Evolutionary conservation across 176 grass and related monocot species (phyloP), one percentile per base, ranked within the genome.

Genomic region (Phyllostachys edulis): DNA sequence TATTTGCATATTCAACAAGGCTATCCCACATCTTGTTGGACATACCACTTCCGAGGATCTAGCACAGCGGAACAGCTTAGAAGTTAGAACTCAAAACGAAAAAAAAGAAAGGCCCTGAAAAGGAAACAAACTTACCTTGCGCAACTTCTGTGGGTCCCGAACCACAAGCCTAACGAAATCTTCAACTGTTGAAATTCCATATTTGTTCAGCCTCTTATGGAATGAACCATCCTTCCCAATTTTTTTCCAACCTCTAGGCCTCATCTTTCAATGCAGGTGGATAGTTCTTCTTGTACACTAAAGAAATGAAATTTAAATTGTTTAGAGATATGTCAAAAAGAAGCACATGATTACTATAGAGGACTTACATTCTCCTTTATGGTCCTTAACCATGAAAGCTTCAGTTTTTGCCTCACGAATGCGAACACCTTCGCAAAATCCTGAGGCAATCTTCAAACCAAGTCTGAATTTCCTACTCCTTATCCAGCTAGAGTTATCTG

Each of bases 401-500:
- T 88, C 86, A 42, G 92, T 98, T 90, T 91, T 92, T 73, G 89
- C 96, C 84, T 98, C 93, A 54, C 90, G 92, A 34, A 98, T 82
- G 55, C 77, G 89, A 60, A 71, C 82, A 88, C 87, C 80, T 4
- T 89, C 87, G 55, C 80, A 83, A 88, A 86, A 90, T 56, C 96
- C 85, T 37, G 77, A 81, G 36, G 80, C 77, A 78, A 93, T 67
- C 83, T 90, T 98, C 84, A 93, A 63, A 75, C 89, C 96, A 69
- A 98, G 89, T 77, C 85, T 93, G 79, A 98, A 98, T 71, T 90
- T 98, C 70, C 92, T 84, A 82, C 93, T 95, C 39, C 96, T 87
- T 84, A 92, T 95, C 96, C 93, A 98, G 75, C 93, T 93, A 86
- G 96, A 98, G 83, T 98, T 98, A 88, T 98, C 96, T 41, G 93